Evolutionary conservation across 495 filamentous ascomycete species (phyloP), one percentile per base, ranked within the genome.

Genomic region (Entonaema liquescens): DNA sequence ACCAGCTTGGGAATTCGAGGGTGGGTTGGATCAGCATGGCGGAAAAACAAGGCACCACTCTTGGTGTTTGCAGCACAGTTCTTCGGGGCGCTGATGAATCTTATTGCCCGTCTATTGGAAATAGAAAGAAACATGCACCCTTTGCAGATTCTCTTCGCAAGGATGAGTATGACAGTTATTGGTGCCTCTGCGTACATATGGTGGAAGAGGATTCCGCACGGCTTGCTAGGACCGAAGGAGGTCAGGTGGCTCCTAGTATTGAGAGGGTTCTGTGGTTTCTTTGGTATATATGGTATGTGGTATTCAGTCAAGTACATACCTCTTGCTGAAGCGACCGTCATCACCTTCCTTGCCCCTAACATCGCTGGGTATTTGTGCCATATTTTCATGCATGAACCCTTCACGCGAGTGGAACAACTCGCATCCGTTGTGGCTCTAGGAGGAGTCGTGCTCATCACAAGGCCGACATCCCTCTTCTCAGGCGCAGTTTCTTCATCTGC

Each of bases 61-160:
- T 79, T 95, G 21, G 90, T 99, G 35, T 77, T 93, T 17, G 29
- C 89, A 23, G 85, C 94, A 9, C 94, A 97, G 80, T 80, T 96
- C 36, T 98, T 97, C 71, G 94, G 91, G 0, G 89, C 90, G 0
- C 79, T 92, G 50, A 99, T 99, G 95, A 96, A 95, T 76, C 85
- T 96, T 7, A 87, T 89, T 25, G 92, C 93, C 0, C 85, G 95
- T 40, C 74, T 96, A 1, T 80, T 98, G 49, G 93, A 96, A 74
- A 83, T 90, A 3, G 93, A 89, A 29, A 44, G 47, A 4, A 88
- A 85, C 0, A 89, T 95, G 83, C 88, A 96, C 81, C 92, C 95
- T 9, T 91, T 97, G 73, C 95, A 97, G 81, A 89, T 99, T 59
- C 85, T 98, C 38, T 96, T 97, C 76, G 90, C 85, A 3, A 87